Base-by-base conservation (phyloP, 306 rosid genomes). In the Castanea mollissima region DNA sequence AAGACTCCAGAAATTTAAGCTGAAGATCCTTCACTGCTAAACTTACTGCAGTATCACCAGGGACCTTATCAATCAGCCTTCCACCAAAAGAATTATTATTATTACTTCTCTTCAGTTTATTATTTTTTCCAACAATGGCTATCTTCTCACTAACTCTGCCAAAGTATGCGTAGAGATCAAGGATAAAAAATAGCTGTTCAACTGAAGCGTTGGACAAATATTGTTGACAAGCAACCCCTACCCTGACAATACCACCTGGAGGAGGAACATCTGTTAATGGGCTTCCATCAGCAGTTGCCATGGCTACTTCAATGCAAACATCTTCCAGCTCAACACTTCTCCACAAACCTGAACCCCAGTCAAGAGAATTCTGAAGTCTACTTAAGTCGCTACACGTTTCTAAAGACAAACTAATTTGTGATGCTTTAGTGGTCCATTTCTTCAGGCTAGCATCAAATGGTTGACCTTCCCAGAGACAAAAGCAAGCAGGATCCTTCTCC, bases 401-500 rank as follows among this genome's bases (percentile, higher is more conserved):
- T 60, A 94, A 85, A 67, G 97, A 94, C 85, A 94, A 86, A 80
- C 87, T 91, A 81, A 94, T 78, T 74, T 89, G 84, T 44, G 93
- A 87, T 71, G 92, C 93, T 81, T 89, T 79, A 46, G 84, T 74
- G 79, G 92, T 83, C 97, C 97, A 94, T 85, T 92, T 94, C 87
- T 88, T 89, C 85, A 86, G 93, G 85, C 97, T 91, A 73, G 98
- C 91, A 91, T 94, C 98, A 73, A 94, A 44, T 14, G 93, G 90
- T 78, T 94, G 97, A 82, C 76, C 97, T 85, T 89, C 89, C 98
- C 98, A 94, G 68, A 94, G 90, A 85, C 89, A 86, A 83, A 94
- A 94, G 90, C 98, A 94, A 82, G 97, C 93, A 85, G 98, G 97
- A 87, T 94, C 98, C 83, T 89, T 92, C 71, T 94, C 98, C 80